Evolutionary conservation across 176 grass and related monocot genomes (phyloP).

Genomic region (Triticum monococcum): DNA sequence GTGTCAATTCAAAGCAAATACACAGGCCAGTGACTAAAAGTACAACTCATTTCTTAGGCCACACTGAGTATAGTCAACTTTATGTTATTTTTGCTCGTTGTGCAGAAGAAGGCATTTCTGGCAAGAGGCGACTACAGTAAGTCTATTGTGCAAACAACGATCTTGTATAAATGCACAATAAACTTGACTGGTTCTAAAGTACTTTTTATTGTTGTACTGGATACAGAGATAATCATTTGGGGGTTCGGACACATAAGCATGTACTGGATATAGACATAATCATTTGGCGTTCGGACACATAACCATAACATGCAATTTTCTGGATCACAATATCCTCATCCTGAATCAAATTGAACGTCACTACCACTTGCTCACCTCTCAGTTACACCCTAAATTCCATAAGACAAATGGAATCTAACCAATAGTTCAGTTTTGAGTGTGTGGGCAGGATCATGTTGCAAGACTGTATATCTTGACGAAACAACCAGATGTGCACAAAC

Average conservation of each 20-base stretch:
- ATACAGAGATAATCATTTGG: background rate
- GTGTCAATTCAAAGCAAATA: background rate
- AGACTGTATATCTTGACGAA: background rate
- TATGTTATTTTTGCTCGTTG: background rate
- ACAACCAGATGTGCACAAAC: background rate
- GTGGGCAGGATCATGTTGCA: constrained; percentile 2
- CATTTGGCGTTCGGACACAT: background rate
- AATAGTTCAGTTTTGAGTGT: background rate
- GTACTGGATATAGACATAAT: background rate
- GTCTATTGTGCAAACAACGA: background rate
- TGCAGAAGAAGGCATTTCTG: background rate
- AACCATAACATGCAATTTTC: background rate
- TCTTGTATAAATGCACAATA: background rate
- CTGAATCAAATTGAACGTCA: background rate
- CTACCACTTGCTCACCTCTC: background rate
- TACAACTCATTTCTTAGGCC: background rate
- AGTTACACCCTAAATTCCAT: background rate
- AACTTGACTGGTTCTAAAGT: background rate
- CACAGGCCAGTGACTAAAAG: background rate
- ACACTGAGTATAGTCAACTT: background rate
- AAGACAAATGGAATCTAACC: background rate
- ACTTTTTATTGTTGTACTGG: background rate
- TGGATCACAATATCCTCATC: background rate
- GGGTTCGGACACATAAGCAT: background rate
- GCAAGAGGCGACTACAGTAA: background rate